A percentile compares a stretch with the other conserved stretches of the same genome.
These are phyloP conservation scores for Monotropa hypopitys DNA, from an alignment of 179 eudicot genomes.

Conservation along the genomic window DNA sequence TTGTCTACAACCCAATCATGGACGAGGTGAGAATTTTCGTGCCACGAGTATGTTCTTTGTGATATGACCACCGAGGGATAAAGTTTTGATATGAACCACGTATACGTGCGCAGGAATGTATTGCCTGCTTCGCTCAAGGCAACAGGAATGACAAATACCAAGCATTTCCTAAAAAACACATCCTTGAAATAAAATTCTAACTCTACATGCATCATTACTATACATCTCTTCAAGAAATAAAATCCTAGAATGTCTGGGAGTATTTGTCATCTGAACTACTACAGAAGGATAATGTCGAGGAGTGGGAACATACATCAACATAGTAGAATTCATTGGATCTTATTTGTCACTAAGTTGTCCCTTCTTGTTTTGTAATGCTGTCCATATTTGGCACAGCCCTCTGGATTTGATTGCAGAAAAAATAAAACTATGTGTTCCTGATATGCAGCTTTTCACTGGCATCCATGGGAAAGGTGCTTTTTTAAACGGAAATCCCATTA, in stretches of 20 bases:
- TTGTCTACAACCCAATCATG: constrained; percentile 87
- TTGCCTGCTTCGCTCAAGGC: not conserved
- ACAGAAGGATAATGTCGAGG: not conserved
- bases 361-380: not conserved
- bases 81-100: not conserved
- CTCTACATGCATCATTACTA: not conserved
- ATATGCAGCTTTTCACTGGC: constrained; percentile 23
- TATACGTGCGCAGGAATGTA: not conserved
- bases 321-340: not conserved
- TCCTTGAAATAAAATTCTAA: not conserved
- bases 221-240: not conserved
- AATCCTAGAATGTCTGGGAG: not conserved
- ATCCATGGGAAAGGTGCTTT: constrained; percentile 34
- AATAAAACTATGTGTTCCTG: not conserved
- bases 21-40: constrained; percentile 50
- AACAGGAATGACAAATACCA: not conserved
- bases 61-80: not conserved
- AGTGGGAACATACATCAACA: not conserved
- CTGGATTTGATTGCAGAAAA: not conserved
- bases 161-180: not conserved
- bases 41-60: not conserved
- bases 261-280: not conserved
- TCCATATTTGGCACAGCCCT: not conserved
- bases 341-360: not conserved
- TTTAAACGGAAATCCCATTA: constrained; percentile 44